Evolutionary conservation across 257 asterid genomes (phyloP).

Genomic region (Thymus mandschuricus): DNA sequence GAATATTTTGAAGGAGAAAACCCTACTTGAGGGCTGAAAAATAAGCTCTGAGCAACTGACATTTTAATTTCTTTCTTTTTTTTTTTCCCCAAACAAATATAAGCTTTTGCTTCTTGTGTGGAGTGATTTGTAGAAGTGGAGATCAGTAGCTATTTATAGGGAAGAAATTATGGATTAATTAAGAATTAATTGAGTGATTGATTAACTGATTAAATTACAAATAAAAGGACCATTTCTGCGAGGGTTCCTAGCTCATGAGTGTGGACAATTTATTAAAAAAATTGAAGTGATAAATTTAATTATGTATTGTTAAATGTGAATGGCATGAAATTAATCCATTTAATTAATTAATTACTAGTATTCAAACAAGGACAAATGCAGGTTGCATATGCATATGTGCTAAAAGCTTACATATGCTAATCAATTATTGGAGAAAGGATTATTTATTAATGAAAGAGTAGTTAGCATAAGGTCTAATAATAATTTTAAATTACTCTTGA

Average conservation of each 20-base stretch:
- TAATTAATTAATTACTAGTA: background rate
- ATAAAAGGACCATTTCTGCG: no score
- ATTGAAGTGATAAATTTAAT: no score
- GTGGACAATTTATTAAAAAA: no score
- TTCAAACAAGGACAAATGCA: background rate
- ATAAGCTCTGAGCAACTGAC: conserved; percentile 21
- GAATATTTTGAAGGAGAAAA: background rate
- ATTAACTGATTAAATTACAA: no score
- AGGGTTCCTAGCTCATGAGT: no score
- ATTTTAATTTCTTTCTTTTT: background rate
- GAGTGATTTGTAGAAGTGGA: background rate
- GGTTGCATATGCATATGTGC: background rate
- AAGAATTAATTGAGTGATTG: no score
- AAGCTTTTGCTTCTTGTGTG: conserved; percentile 1
- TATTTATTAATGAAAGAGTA: background rate
- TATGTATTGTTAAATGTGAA: no score
- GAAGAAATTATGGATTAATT: no score
- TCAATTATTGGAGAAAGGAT: no score
- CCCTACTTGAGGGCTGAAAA: background rate
- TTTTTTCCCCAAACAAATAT: background rate
- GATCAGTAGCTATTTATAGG: no score
- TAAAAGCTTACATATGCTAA: no score
- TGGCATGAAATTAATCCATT: background rate
- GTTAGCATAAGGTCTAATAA: background rate
- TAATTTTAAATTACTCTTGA: no score